Percentiles rank a stretch among this genome's conserved stretches.
Conservation (phyloP, 2,329 filamentous ascomycete genomes). For the Xylaria digitata region DNA sequence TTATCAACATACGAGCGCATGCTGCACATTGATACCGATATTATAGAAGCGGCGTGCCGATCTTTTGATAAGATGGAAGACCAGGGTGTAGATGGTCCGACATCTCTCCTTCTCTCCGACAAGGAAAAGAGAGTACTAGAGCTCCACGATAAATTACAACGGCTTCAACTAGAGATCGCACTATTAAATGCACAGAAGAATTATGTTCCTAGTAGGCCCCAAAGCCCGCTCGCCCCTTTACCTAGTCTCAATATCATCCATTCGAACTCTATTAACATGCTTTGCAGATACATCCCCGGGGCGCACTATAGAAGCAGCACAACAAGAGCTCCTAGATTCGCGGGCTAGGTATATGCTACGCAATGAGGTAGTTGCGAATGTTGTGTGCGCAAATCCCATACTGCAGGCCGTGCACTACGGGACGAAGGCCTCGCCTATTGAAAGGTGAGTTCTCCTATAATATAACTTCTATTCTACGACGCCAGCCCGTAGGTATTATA, state of each 20-base stretch:
- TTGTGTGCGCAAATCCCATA: conserved; percentile 78
- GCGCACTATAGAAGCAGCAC: conserved; percentile 61
- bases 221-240: neutral
- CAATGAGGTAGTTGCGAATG: conserved; percentile 74
- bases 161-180: conserved; percentile 77
- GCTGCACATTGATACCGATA: neutral
- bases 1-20: neutral
- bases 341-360: conserved; percentile 76
- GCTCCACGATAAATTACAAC: conserved; percentile 77
- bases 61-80: conserved; percentile 37
- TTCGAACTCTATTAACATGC: conserved; percentile 48
- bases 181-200: conserved; percentile 67
- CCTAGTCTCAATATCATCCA: neutral
- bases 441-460: conserved; percentile 65
- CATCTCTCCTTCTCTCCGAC: conserved; percentile 68
- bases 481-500: neutral
- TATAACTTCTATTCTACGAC: neutral
- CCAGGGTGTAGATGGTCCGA: conserved; percentile 49
- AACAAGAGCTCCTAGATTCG: conserved; percentile 75
- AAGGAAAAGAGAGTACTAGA: conserved; percentile 74
- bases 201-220: conserved; percentile 51
- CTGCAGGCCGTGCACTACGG: conserved; percentile 81
- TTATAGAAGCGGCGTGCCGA: neutral
- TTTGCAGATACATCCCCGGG: conserved; percentile 55
- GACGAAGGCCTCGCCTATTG: conserved; percentile 70